These are phyloP conservation scores for Anthracocystis setariae DNA, from an alignment of 1,284 basidiomycete genomes.

Conservation along the genomic window DNA sequence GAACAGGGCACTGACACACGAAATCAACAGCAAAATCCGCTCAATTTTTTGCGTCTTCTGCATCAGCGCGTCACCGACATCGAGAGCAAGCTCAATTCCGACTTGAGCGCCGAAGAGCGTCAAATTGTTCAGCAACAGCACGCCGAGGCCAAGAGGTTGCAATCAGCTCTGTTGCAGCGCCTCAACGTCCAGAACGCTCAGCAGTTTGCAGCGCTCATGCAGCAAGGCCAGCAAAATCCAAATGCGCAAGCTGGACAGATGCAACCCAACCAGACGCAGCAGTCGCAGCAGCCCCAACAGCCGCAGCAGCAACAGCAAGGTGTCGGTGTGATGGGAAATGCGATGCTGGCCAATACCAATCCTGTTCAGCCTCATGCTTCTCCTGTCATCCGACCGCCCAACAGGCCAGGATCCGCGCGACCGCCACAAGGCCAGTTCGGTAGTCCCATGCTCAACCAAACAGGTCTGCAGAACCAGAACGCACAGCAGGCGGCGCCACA, in stretches of 20 bases:
- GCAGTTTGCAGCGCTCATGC: slow-evolving; percentile 37
- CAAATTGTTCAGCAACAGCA: slow-evolving; percentile 46
- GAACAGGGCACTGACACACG: slow-evolving; percentile 19
- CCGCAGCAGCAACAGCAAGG: slow-evolving; percentile 29
- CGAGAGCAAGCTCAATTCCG: slow-evolving; percentile 51
- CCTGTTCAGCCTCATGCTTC: slow-evolving; percentile 33
- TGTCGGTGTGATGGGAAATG: slow-evolving; percentile 19
- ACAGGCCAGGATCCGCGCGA: slow-evolving; percentile 36
- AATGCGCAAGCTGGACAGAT: slow-evolving; percentile 16
- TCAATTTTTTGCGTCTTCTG: slow-evolving; percentile 54
- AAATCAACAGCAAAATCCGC: slow-evolving; percentile 40
- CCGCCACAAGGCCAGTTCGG: slow-evolving; percentile 44
- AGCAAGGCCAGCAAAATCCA: slow-evolving; percentile 33
- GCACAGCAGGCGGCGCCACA: slow-evolving; percentile 29
- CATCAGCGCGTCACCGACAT: slow-evolving; percentile 56
- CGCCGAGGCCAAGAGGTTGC: slow-evolving; percentile 48
- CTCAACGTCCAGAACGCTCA: slow-evolving; percentile 46
- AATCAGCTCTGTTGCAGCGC: slow-evolving; percentile 44
- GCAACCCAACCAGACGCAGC: slow-evolving; percentile 15
- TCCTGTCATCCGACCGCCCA: slow-evolving; percentile 42
- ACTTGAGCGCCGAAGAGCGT: slow-evolving; percentile 47
- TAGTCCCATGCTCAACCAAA: slow-evolving; percentile 44
- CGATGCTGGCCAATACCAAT: slow-evolving; percentile 20
- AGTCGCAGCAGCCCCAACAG: slow-evolving; percentile 25
- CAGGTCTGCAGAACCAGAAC: slow-evolving; percentile 18